A percentile compares a stretch with the other conserved stretches of the same genome.
Evolutionary conservation across 2,329 filamentous ascomycete genomes (phyloP).

Genomic region (Periconia sp.): DNA sequence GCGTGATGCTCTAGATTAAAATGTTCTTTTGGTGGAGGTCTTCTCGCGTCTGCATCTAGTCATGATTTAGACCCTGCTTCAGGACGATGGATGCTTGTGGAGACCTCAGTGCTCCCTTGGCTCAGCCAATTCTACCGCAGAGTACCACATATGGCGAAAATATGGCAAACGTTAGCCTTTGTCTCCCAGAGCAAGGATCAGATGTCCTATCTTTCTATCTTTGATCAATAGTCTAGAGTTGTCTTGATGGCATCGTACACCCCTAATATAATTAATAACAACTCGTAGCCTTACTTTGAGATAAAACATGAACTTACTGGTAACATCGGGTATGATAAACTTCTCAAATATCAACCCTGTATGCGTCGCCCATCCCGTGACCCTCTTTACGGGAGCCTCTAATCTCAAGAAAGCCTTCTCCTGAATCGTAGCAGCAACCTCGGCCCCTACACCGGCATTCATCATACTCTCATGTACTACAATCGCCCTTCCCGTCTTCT

Average conservation of each 20-base stretch:
- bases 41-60: too few relatives aligned
- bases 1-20: too few relatives aligned
- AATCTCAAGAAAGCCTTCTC: slow-evolving; percentile 83
- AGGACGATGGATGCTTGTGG: too few relatives aligned
- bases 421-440: slow-evolving; percentile 87
- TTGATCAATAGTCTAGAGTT: slow-evolving; percentile 55
- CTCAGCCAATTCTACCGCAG: too few relatives aligned
- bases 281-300: neutral
- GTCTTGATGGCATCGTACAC: slow-evolving; percentile 59
- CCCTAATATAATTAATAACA: slow-evolving; percentile 28
- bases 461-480: slow-evolving; percentile 94
- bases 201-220: too few relatives aligned
- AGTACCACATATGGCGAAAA: too few relatives aligned
- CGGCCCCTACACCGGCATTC: slow-evolving; percentile 86
- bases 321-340: slow-evolving; percentile 78
- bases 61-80: too few relatives aligned
- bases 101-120: too few relatives aligned
- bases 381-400: slow-evolving; percentile 82
- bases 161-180: too few relatives aligned
- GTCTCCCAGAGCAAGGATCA: too few relatives aligned
- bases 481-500: slow-evolving; percentile 83
- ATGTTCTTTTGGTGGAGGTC: too few relatives aligned
- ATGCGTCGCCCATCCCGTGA: slow-evolving; percentile 91
- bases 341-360: slow-evolving; percentile 77
- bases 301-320: slow-evolving; percentile 66